Evolutionary conservation across 2,329 filamentous ascomycete species (phyloP).

Genomic region (Paracamarosporium sp.): DNA sequence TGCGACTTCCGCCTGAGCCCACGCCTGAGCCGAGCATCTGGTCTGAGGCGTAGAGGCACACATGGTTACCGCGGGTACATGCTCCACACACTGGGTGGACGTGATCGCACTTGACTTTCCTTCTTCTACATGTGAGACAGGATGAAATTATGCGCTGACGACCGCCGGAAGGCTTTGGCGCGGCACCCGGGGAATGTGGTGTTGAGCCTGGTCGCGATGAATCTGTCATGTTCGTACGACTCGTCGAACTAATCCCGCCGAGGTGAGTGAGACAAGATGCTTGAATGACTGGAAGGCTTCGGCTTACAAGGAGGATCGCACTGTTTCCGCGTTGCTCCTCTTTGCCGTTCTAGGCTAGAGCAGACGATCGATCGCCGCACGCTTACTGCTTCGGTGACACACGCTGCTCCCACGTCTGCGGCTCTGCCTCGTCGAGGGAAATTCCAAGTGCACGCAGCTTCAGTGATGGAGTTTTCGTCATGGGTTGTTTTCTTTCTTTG

Average conservation of each 20-base stretch:
- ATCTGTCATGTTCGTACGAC: constrained; percentile 30
- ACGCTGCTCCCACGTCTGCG: background rate
- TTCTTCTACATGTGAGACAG: constrained; percentile 46
- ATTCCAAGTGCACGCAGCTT: background rate
- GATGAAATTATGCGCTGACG: constrained; percentile 47
- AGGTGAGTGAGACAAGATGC: background rate
- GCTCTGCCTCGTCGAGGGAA: background rate
- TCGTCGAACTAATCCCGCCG: background rate
- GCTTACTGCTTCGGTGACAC: background rate
- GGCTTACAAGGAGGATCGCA: background rate
- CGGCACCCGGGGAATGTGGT: constrained; percentile 29
- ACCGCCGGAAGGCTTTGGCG: constrained; percentile 34
- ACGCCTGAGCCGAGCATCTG: constrained; percentile 20
- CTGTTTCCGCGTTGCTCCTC: background rate
- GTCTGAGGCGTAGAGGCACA: constrained; percentile 43
- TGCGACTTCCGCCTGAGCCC: constrained; percentile 20
- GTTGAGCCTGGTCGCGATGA: constrained; percentile 22
- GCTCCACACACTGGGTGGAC: constrained; percentile 47
- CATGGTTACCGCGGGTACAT: constrained; percentile 45
- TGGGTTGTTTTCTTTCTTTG: background rate
- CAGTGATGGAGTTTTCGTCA: background rate
- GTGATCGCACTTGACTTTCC: constrained; percentile 49
- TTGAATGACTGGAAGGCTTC: background rate
- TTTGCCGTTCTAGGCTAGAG: background rate
- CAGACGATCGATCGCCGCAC: background rate